A percentile compares a stretch with the other conserved stretches of the same genome.
Evolutionary conservation across 768 basidiomycete genomes (phyloP).

Genomic region (Tephrocybe sp.): DNA sequence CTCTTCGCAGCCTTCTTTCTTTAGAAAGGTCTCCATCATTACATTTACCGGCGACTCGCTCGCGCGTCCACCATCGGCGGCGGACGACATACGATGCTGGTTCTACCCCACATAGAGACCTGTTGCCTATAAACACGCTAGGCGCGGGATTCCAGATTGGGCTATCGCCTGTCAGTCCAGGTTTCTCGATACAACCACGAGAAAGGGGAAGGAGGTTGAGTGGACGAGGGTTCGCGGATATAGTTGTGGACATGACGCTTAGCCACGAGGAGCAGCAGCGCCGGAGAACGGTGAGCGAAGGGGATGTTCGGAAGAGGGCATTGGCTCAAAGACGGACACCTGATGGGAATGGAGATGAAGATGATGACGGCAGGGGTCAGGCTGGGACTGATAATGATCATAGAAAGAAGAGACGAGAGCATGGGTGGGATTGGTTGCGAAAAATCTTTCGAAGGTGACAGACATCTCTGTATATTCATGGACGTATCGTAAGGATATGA

Average conservation of each 20-base stretch:
- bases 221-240: slow-evolving; percentile 34
- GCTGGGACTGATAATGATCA: slow-evolving; percentile 5
- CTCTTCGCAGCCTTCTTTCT: background rate
- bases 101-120: background rate
- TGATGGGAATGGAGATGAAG: slow-evolving; percentile 12
- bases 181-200: slow-evolving; percentile 67
- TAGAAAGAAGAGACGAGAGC: slow-evolving; percentile 5
- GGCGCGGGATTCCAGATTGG: slow-evolving; percentile 72
- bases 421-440: slow-evolving; percentile 30
- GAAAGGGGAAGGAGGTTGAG: slow-evolving; percentile 48
- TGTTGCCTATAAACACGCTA: slow-evolving; percentile 37
- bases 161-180: slow-evolving; percentile 72
- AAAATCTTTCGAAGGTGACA: slow-evolving; percentile 13
- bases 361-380: background rate
- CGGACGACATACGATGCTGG: slow-evolving; percentile 13
- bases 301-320: slow-evolving; percentile 31
- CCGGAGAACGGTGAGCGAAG: slow-evolving; percentile 56
- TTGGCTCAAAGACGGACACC: slow-evolving; percentile 10
- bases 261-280: slow-evolving; percentile 23
- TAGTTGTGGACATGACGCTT: slow-evolving; percentile 24
- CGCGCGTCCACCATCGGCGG: slow-evolving; percentile 3
- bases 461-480: background rate
- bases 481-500: too few species aligned
- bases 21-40: slow-evolving; percentile 3
- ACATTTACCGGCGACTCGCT: background rate